A percentile compares a stretch with the other conserved stretches of the same genome.
These are phyloP conservation scores for Candida krabiensis DNA, from an alignment of 805 yeast genomes.

Conservation along the genomic window DNA sequence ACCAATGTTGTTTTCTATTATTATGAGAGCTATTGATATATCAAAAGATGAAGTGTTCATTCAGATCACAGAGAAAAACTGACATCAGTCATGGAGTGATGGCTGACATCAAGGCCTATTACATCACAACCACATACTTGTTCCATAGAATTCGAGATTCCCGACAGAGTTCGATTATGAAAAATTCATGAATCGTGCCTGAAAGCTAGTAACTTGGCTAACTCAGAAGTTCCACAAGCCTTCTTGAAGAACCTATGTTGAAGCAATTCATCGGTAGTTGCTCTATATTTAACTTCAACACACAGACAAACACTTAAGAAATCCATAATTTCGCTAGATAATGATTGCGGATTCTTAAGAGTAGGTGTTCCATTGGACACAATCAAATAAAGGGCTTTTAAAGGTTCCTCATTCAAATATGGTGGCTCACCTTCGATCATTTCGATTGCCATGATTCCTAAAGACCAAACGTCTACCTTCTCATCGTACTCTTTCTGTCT, in stretches of 20 bases:
- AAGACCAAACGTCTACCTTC: slow-evolving; percentile 96
- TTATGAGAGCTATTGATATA: no score
- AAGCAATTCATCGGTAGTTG: slow-evolving; percentile 83
- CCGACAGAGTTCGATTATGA: no score
- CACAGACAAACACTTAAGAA: slow-evolving; percentile 89
- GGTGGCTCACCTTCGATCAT: slow-evolving; percentile 99
- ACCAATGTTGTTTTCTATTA: no score
- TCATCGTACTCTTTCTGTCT: slow-evolving; percentile 94
- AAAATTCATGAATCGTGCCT: slow-evolving; percentile 21
- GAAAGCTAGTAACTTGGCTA: slow-evolving; percentile 54
- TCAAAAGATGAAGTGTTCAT: not conserved
- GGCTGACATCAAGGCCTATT: no score
- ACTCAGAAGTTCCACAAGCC: slow-evolving; percentile 59
- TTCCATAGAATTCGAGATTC: no score
- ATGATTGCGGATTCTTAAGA: slow-evolving; percentile 74
- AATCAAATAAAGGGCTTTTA: slow-evolving; percentile 88
- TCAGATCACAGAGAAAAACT: no score
- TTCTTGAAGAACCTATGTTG: slow-evolving; percentile 69
- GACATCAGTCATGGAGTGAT: no score
- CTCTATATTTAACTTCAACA: slow-evolving; percentile 91
- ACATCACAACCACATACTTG: no score
- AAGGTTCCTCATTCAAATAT: slow-evolving; percentile 91
- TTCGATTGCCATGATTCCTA: slow-evolving; percentile 97
- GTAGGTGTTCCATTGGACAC: slow-evolving; percentile 97
- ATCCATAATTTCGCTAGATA: slow-evolving; percentile 76